These are phyloP conservation scores for Vachellia collinsii DNA, from an alignment of 306 rosid genomes.

Conservation along the genomic window DNA sequence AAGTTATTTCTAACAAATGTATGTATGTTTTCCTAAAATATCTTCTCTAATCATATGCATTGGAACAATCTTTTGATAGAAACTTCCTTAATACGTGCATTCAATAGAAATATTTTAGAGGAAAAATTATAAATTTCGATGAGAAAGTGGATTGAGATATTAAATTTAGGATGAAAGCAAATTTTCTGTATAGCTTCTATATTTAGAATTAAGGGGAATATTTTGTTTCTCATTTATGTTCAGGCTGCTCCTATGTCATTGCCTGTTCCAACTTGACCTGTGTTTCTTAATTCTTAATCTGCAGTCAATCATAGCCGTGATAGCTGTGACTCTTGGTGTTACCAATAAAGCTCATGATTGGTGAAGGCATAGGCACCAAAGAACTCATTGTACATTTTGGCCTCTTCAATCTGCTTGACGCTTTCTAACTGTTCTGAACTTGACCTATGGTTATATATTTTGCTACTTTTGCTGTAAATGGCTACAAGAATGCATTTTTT, in stretches of 20 bases:
- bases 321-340: constrained; percentile 58
- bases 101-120: too few relatives aligned
- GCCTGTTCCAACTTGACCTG: constrained; percentile 28
- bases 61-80: too few relatives aligned
- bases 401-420: neutral
- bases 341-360: constrained; percentile 45
- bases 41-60: too few relatives aligned
- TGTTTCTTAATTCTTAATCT: constrained; percentile 32
- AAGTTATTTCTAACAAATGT: too few relatives aligned
- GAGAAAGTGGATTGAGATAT: too few relatives aligned
- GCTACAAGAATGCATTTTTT: neutral
- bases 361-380: constrained; percentile 30
- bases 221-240: constrained; percentile 11
- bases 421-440: neutral
- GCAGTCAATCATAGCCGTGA: constrained; percentile 61
- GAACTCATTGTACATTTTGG: constrained; percentile 3
- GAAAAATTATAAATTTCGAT: too few relatives aligned
- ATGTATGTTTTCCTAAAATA: too few relatives aligned
- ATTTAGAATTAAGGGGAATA: too few relatives aligned
- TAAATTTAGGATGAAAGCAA: too few relatives aligned
- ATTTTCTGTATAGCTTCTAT: too few relatives aligned
- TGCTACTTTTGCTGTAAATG: constrained; percentile 19
- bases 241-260: neutral
- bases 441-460: neutral
- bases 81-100: too few relatives aligned